Evolutionary conservation across 2,329 filamentous ascomycete genomes (phyloP).

Genomic region (Fusarium duplospermum): DNA sequence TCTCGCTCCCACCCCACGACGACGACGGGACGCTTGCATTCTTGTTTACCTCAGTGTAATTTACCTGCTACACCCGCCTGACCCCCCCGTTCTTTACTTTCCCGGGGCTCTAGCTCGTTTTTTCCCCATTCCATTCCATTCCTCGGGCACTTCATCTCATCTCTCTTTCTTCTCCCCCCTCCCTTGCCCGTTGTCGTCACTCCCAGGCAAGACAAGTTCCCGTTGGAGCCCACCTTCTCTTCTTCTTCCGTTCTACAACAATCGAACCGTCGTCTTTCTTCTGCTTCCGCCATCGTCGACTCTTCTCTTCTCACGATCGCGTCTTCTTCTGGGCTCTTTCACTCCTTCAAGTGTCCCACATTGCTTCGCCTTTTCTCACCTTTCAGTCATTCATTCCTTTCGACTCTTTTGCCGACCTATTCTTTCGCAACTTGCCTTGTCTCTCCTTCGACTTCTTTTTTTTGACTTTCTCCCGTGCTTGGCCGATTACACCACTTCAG

Average conservation of each 20-base stretch:
- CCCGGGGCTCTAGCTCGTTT: background rate
- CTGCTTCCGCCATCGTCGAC: constrained; percentile 19
- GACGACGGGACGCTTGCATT: constrained; percentile 27
- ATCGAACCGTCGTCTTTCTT: constrained; percentile 30
- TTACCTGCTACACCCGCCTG: constrained; percentile 17
- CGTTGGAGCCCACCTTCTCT: constrained; percentile 26
- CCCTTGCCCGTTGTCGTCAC: constrained; percentile 30
- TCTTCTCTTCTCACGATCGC: constrained; percentile 26
- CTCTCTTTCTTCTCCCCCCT: constrained; percentile 12
- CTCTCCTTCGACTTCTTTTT: constrained; percentile 10
- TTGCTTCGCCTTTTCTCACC: constrained; percentile 1
- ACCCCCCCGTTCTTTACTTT: constrained; percentile 31
- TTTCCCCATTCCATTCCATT: constrained; percentile 26
- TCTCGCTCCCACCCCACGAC: constrained; percentile 11
- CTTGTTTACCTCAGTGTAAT: constrained; percentile 31
- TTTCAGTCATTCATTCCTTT: constrained; percentile 26
- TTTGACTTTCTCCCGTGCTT: background rate
- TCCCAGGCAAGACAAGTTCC: background rate
- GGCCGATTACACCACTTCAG: constrained; percentile 18
- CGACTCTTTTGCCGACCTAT: constrained; percentile 2
- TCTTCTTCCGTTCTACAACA: constrained; percentile 20
- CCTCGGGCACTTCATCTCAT: constrained; percentile 32
- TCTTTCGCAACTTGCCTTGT: constrained; percentile 21
- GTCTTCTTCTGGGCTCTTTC: constrained; percentile 28
- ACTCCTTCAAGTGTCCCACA: constrained; percentile 36